These are phyloP conservation scores for Strigomonas culicis DNA, from an alignment of 208 protist genomes.

Conservation along the genomic window DNA sequence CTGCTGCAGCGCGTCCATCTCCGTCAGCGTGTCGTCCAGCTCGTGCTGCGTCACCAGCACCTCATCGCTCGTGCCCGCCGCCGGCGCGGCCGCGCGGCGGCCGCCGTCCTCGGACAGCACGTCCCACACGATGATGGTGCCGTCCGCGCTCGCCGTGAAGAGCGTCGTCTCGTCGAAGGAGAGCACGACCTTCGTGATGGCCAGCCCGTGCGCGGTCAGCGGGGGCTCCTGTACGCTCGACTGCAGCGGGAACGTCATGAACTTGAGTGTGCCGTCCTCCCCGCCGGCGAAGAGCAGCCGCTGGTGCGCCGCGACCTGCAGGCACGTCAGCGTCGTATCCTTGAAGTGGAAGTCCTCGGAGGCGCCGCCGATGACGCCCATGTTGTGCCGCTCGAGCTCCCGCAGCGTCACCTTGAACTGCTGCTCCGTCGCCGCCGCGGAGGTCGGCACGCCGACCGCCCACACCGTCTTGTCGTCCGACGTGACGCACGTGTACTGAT, in stretches of 20 bases:
- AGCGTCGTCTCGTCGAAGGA: conserved; percentile 90
- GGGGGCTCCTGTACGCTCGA: conserved; percentile 64
- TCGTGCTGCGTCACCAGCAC: conserved; percentile 94
- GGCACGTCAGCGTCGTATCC: conserved; percentile 57
- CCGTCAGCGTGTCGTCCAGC: conserved; percentile 88
- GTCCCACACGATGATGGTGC: conserved; percentile 87
- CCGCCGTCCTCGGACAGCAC: conserved; percentile 68
- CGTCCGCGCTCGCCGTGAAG: conserved; percentile 89
- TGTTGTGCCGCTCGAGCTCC: conserved; percentile 70
- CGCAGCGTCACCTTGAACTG: conserved; percentile 88
- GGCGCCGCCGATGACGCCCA: conserved; percentile 31
- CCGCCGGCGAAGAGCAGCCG: conserved; percentile 91
- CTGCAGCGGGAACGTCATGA: conserved; percentile 88
- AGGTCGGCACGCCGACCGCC: conserved; percentile 81
- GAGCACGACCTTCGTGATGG: conserved; percentile 80
- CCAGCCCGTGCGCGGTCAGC: conserved; percentile 61
- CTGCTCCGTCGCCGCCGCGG: conserved; percentile 53
- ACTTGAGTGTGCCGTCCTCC: conserved; percentile 86
- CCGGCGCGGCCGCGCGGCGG: conserved; percentile 22
- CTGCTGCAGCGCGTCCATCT: conserved; percentile 81
- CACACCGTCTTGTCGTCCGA: conserved; percentile 87
- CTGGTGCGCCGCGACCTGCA: conserved; percentile 80
- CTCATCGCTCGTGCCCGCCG: conserved; percentile 64
- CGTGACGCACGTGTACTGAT: conserved; percentile 84
- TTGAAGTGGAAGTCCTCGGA: conserved; percentile 75